Evolutionary conservation across 345 rosid species (phyloP).

Genomic region (Eutrema yunnanense): DNA sequence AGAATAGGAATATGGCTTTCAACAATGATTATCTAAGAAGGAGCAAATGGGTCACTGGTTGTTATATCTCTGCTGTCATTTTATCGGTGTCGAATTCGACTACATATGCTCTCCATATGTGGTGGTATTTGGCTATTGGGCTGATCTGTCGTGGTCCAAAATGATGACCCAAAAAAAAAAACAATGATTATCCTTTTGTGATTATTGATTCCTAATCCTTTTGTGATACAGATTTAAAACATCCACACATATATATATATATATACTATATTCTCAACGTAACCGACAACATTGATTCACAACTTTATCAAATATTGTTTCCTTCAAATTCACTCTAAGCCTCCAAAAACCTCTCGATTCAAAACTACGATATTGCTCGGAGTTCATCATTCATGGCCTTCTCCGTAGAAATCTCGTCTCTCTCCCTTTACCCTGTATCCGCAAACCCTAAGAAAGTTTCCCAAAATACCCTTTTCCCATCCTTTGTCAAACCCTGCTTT

Average conservation of each 20-base stretch:
- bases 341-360: not conserved
- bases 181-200: no score
- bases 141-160: no score
- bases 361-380: not conserved
- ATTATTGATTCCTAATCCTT: not conserved
- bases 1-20: not conserved
- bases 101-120: no score
- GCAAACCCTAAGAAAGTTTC: slow-evolving; percentile 8
- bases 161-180: no score
- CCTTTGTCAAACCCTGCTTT: slow-evolving; percentile 31
- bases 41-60: no score
- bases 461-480: not conserved
- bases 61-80: accelerated
- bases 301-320: not conserved
- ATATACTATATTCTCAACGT: not conserved
- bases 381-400: slow-evolving; percentile 27
- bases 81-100: no score
- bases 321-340: not conserved
- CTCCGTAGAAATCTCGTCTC: slow-evolving; percentile 16
- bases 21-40: no score
- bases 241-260: no score
- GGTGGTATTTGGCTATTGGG: no score
- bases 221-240: no score
- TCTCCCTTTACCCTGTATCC: slow-evolving; percentile 7
- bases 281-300: not conserved